Conservation (phyloP, 176 grass and related monocot species). For the Hordeum marinum region DNA sequence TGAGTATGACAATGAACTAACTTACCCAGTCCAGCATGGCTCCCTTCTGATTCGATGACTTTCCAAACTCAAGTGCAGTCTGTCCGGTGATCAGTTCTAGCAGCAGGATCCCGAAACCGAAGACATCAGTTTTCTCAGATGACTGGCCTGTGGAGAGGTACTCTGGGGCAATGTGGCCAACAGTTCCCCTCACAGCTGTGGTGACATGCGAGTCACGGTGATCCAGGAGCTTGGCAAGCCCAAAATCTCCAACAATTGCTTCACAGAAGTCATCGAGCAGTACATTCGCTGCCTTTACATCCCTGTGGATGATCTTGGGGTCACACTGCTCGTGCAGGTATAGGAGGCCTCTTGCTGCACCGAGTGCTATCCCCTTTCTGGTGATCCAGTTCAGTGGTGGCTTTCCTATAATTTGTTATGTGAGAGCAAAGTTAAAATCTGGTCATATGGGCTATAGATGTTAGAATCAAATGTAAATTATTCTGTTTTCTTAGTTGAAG, state of each 20-base stretch:
- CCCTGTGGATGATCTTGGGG: conserved; percentile 88
- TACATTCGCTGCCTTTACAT: conserved; percentile 87
- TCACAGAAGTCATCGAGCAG: conserved; percentile 67
- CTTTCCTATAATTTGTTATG: conserved; percentile 41
- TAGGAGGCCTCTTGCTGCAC: conserved; percentile 68
- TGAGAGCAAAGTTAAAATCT: conserved; percentile 20
- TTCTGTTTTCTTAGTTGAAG: neutral
- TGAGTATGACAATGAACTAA: conserved; percentile 28
- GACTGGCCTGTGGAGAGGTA: conserved; percentile 89
- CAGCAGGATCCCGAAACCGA: conserved; percentile 78
- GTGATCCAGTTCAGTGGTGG: conserved; percentile 75
- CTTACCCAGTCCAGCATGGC: conserved; percentile 92
- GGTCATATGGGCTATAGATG: neutral
- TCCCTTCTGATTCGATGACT: conserved; percentile 83
- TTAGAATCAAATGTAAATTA: neutral
- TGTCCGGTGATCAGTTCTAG: conserved; percentile 78
- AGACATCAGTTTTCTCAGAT: conserved; percentile 90
- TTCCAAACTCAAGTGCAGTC: conserved; percentile 74
- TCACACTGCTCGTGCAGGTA: conserved; percentile 93
- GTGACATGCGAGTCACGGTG: conserved; percentile 84
- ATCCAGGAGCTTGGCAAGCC: conserved; percentile 81
- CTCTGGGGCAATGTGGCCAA: conserved; percentile 84
- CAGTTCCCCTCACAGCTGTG: conserved; percentile 73
- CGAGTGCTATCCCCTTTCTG: conserved; percentile 75
- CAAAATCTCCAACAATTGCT: conserved; percentile 80